phyloP scores from a whole-genome alignment of 495 filamentous ascomycete genomes.

The Aspergillus kassunensis region DNA sequence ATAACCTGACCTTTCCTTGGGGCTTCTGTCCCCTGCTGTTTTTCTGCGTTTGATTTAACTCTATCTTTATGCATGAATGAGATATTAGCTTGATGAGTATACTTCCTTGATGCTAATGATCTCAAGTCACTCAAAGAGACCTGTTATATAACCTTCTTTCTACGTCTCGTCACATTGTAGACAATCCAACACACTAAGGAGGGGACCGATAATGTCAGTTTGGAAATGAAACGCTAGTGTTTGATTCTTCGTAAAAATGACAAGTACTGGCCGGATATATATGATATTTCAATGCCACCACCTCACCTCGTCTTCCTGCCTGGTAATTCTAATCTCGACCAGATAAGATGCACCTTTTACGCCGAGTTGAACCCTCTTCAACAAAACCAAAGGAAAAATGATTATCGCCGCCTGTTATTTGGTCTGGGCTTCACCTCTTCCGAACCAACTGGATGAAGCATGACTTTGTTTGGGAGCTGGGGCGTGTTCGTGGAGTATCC shows the following conservation, averaged over 20 bases:
- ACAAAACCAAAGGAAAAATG: too few species aligned
- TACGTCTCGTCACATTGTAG: too few species aligned
- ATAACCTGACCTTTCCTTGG: too few species aligned
- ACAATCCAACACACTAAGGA: too few species aligned
- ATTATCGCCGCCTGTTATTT: conserved; percentile 65
- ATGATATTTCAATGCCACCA: neutral
- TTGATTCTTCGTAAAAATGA: neutral
- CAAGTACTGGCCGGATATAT: neutral
- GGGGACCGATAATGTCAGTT: neutral
- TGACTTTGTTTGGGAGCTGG: conserved; percentile 72
- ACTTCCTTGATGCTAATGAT: too few species aligned
- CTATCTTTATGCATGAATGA: neutral
- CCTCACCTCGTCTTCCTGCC: neutral
- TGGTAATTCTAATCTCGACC: neutral
- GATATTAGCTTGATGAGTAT: neutral
- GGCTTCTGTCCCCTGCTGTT: neutral
- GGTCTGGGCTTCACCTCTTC: conserved; percentile 82
- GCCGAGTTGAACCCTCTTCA: neutral
- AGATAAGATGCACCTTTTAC: neutral
- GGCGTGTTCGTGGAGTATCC: conserved; percentile 71
- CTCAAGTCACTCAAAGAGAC: too few species aligned
- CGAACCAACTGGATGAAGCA: conserved; percentile 71
- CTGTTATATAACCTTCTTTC: too few species aligned
- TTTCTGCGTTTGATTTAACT: neutral
- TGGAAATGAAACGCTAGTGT: neutral